Evolutionary conservation across 257 asterid species (phyloP), one percentile per base, ranked within the genome.

Genomic region (Echites panduratus): DNA sequence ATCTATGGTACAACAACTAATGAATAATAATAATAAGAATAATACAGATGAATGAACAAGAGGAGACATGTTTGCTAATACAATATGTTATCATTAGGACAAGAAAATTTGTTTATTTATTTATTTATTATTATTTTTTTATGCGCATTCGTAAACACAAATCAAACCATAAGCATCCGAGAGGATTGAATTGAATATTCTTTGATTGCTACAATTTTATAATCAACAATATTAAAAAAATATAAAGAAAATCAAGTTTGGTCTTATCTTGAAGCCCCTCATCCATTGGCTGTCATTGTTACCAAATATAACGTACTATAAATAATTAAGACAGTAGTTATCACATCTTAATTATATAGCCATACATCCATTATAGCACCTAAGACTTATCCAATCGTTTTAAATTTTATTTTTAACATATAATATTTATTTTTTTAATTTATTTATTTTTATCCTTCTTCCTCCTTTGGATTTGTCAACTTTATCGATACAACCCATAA

Each of bases 221-320:
- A 75, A 12, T 4, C 5, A 49, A 5, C 3, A 49, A 49, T 12
- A 3, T 11, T 11, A 49, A 11, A 4, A 17, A 13, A n/a, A 68
- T 68, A 59, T 77, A 70, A 48, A 49, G 69, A 71, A 82, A 69
- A 6, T 19, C 9, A 5, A 53, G 83, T 81, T 82, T 71, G 95
- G 90, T 84, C 96, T 90, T 90, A 90, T 88, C 96, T 85, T 78
- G 68, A 73, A 80, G 82, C 79, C 45, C 45, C 80, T 76, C 84
- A 77, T 86, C 92, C 87, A 82, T 80, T 77, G 71, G 79, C 59
- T 79, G 66, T 76, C 79, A 73, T 79, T 74, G 74, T 61, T 79
- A 53, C n/a, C 56, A 67, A 52, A 73, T 45, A 38, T 19, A 50
- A 75, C 50, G 68, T 68, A 75, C 53, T 6, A 70, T 70, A 7